Evolutionary conservation across 352 stramenopile species (phyloP), one percentile per base, ranked within the genome.

Genomic region (Phytophthora boehmeriae): DNA sequence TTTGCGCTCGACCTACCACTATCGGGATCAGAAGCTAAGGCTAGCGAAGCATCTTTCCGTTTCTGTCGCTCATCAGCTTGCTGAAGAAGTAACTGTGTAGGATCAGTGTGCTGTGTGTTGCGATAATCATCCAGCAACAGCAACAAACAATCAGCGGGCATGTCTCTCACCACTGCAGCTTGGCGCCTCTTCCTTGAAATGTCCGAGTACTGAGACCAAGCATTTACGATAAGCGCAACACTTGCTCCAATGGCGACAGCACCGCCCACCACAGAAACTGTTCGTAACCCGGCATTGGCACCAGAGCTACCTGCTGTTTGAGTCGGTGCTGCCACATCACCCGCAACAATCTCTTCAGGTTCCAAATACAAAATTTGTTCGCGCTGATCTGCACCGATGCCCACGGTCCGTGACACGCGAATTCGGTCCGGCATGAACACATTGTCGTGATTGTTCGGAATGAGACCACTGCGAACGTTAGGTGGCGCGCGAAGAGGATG

Each of bases 371-470:
- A 54, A 25, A 95, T 76, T 55, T 75, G 74, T 20, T 93, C 78
- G 13, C 76, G 75, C 22, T 88, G 75, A 3, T 92, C 78, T 1
- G 77, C 71, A 25, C 77, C 80, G 27, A 87, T 83, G 3, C 75
- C 78, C 3, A 87, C 67, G 36, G 78, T 86, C 6, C 88, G 77
- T 6, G 73, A 50, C 32, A 96, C 73, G 8, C 86, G 82, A 66
- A 96, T 78, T 9, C 84, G 83, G 53, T 91, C 76, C 1, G 76
- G 77, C 2, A 72, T 74, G 30, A 96, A 93, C 3, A 96, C 43
- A 45, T 96, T 96, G 59, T 93, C 79, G 63, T 96, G 88, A 50
- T 96, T 96, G 66, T 93, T 91, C 13, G 63, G 66, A 22, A 80
- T 66, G 8, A 95, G 68, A 1, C 69, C 68, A 34, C 68, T 77